Percentiles rank a stretch among this genome's conserved stretches.
Evolutionary conservation across 768 basidiomycete genomes (phyloP).

Genomic region (Amanita inopinata): DNA sequence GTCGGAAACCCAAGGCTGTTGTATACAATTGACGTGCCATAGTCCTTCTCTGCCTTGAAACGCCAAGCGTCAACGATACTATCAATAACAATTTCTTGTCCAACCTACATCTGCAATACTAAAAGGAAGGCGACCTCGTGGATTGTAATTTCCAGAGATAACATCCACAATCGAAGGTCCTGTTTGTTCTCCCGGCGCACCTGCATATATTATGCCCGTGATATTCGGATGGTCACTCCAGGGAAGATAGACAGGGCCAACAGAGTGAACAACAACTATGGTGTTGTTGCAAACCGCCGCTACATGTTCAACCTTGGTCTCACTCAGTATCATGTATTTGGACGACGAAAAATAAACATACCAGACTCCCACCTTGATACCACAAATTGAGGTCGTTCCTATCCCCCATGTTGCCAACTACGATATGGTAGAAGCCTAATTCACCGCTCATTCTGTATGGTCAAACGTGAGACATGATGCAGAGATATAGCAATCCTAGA

Average conservation of each 20-base stretch:
- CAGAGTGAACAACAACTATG: slow-evolving; percentile 71
- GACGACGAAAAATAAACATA: slow-evolving; percentile 11
- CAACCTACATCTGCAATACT: slow-evolving; percentile 55
- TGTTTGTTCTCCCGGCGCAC: slow-evolving; percentile 61
- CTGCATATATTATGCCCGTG: slow-evolving; percentile 50
- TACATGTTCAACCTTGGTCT: slow-evolving; percentile 37
- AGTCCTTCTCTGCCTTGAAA: slow-evolving; percentile 26
- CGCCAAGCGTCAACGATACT: background rate
- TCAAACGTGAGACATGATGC: slow-evolving; percentile 9
- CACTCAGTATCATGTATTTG: slow-evolving; percentile 16
- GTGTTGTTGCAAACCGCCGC: slow-evolving; percentile 68
- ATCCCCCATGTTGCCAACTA: slow-evolving; percentile 56
- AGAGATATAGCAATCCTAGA: slow-evolving; percentile 5
- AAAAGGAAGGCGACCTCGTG: slow-evolving; percentile 61
- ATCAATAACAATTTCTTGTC: background rate
- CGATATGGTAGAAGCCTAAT: slow-evolving; percentile 44
- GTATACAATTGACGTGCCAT: slow-evolving; percentile 35
- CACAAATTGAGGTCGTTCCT: slow-evolving; percentile 49
- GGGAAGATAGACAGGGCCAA: slow-evolving; percentile 63
- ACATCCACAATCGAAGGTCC: slow-evolving; percentile 73
- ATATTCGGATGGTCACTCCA: slow-evolving; percentile 75
- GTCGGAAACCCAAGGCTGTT: slow-evolving; percentile 30
- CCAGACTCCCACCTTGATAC: slow-evolving; percentile 44
- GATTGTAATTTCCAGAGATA: slow-evolving; percentile 69
- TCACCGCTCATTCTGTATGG: slow-evolving; percentile 37